Percentiles rank a stretch among this genome's conserved stretches.
phyloP scores from a whole-genome alignment of 2,329 filamentous ascomycete species.

The Fusarium pseudoanthophilum region DNA sequence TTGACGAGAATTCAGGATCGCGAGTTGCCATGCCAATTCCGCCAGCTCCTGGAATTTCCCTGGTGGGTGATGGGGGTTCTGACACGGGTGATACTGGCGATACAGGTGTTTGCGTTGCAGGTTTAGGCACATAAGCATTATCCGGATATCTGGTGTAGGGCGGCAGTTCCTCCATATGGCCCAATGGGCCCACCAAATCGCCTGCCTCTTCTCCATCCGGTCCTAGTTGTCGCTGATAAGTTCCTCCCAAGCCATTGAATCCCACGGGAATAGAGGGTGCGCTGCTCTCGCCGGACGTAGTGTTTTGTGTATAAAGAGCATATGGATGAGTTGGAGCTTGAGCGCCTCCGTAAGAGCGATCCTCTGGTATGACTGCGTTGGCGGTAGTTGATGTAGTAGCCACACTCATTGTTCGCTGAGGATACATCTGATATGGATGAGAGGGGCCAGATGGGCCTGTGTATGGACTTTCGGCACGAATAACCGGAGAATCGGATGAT shows the following conservation, averaged over 20 bases:
- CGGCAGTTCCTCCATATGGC: conserved; percentile 89
- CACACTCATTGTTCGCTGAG: conserved; percentile 76
- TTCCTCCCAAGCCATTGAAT: conserved; percentile 73
- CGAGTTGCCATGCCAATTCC: conserved; percentile 70
- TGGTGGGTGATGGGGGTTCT: conserved; percentile 18
- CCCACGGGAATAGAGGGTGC: conserved; percentile 71
- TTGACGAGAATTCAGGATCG: conserved; percentile 71
- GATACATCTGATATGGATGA: conserved; percentile 87
- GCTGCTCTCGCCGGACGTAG: conserved; percentile 61
- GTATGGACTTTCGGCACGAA: conserved; percentile 71
- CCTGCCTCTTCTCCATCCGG: conserved; percentile 88
- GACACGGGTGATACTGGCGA: conserved; percentile 19
- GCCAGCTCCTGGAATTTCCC: conserved; percentile 65
- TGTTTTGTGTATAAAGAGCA: conserved; percentile 85
- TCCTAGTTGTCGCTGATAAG: conserved; percentile 78
- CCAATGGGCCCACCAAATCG: conserved; percentile 86
- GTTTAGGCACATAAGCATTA: conserved; percentile 62
- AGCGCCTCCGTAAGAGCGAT: conserved; percentile 65
- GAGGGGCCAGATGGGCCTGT: conserved; percentile 78
- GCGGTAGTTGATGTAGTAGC: conserved; percentile 78
- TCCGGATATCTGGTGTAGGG: conserved; percentile 93
- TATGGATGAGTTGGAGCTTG: conserved; percentile 85
- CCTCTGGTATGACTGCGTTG: conserved; percentile 49
- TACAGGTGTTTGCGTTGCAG: conserved; percentile 13
- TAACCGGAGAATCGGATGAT: conserved; percentile 52